A percentile compares a stretch with the other conserved stretches of the same genome.
These are phyloP conservation scores for Kitagawia praeruptora DNA, from an alignment of 129 eudicot genomes.

Conservation along the genomic window DNA sequence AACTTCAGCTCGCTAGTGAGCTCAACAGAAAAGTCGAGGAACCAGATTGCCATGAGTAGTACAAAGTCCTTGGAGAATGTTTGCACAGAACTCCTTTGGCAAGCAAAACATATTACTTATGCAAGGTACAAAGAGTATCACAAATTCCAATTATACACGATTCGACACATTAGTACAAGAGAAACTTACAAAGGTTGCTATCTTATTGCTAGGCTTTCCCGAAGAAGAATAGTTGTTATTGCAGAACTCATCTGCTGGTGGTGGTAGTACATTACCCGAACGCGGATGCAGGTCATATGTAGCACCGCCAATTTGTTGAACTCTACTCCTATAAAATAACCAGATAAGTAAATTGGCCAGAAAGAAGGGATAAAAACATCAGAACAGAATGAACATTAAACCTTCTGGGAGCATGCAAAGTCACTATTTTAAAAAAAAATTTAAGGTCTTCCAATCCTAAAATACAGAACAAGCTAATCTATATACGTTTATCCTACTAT, in stretches of 20 bases:
- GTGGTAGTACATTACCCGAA: slow-evolving; percentile 76
- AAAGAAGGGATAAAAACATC: neutral
- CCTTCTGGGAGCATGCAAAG: neutral
- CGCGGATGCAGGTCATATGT: slow-evolving; percentile 68
- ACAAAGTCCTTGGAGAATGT: slow-evolving; percentile 2
- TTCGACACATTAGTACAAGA: slow-evolving; percentile 3
- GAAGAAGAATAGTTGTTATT: slow-evolving; percentile 45
- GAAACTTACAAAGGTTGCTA: slow-evolving; percentile 71
- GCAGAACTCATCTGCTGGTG: slow-evolving; percentile 78
- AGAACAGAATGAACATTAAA: neutral
- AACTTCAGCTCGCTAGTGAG: neutral
- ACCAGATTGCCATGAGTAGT: neutral
- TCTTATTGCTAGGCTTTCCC: slow-evolving; percentile 54
- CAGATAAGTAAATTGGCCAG: slow-evolving; percentile 28
- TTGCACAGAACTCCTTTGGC: neutral
- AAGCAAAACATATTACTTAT: neutral
- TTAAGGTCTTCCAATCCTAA: neutral
- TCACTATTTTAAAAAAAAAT: neutral
- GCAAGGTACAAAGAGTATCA: neutral
- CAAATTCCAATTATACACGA: neutral
- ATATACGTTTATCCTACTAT: neutral
- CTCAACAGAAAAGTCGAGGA: neutral
- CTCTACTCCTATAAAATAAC: slow-evolving; percentile 57
- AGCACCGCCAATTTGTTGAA: slow-evolving; percentile 74
- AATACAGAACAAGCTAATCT: neutral